Evolutionary conservation across 345 rosid species (phyloP).

Genomic region (Acer campestre): DNA sequence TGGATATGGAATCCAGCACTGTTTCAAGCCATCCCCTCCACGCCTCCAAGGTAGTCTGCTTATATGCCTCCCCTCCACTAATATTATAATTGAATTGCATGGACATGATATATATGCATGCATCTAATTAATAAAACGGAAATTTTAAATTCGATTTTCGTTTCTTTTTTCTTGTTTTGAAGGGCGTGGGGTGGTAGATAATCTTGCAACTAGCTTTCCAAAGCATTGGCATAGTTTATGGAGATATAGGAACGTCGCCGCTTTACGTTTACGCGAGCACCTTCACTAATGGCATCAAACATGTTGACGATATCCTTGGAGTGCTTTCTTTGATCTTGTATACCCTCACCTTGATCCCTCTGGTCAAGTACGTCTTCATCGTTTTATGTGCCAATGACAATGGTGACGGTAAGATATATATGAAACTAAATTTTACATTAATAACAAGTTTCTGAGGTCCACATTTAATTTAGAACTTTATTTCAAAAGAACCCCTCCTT

Average conservation of each 20-base stretch:
- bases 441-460: too few species aligned
- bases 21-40: constrained; percentile 14
- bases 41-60: constrained; percentile 34
- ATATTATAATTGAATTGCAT: neutral
- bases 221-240: constrained; percentile 60
- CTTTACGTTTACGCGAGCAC: constrained; percentile 49
- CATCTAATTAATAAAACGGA: neutral
- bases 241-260: constrained; percentile 68
- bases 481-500: too few species aligned
- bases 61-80: neutral
- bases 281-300: constrained; percentile 35
- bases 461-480: too few species aligned
- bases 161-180: neutral
- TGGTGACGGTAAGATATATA: constrained; percentile 45
- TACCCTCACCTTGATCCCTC: constrained; percentile 55
- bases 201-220: constrained; percentile 59
- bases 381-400: constrained; percentile 59
- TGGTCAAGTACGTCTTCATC: constrained; percentile 52
- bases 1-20: constrained; percentile 47
- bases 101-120: too few species aligned
- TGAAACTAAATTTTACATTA: too few species aligned
- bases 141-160: neutral
- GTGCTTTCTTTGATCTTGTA: constrained; percentile 59
- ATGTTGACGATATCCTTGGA: constrained; percentile 54
- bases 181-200: constrained; percentile 34